Percentiles rank a stretch among this genome's conserved stretches.
These are phyloP conservation scores for Cicer arietinum DNA, from an alignment of 306 rosid species.

Conservation along the genomic window DNA sequence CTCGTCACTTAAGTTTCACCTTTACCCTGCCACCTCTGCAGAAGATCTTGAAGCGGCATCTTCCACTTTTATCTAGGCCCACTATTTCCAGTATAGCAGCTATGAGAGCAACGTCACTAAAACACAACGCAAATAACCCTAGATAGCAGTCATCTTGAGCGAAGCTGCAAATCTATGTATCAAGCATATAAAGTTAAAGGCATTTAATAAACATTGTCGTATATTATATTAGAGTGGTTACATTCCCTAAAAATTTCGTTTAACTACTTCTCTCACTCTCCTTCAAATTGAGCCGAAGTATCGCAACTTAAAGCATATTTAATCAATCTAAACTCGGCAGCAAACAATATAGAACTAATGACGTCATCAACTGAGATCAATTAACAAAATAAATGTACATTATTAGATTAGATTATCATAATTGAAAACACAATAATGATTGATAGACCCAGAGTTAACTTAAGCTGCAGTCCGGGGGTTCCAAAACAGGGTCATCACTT, in stretches of 20 bases:
- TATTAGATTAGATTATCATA: not conserved
- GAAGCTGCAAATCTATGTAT: no score
- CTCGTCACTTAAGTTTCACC: no score
- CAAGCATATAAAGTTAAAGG: not conserved
- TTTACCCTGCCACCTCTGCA: no score
- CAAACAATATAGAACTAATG: not conserved
- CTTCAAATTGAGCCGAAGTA: not conserved
- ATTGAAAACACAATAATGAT: slow-evolving; percentile 6
- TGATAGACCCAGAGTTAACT: not conserved
- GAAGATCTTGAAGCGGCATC: no score
- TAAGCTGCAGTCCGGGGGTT: not conserved
- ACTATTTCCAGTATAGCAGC: no score
- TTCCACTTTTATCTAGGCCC: no score
- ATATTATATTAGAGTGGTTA: not conserved
- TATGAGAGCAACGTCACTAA: no score
- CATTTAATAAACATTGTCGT: not conserved
- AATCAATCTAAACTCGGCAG: not conserved
- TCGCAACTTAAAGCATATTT: not conserved
- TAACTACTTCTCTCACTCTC: not conserved
- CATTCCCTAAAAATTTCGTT: not conserved
- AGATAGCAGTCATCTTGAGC: no score
- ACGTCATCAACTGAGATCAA: not conserved
- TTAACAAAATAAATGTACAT: slow-evolving; percentile 4
- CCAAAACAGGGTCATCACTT: not conserved
- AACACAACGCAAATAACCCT: no score